Evolutionary conservation across 495 filamentous ascomycete species (phyloP), one percentile per base, ranked within the genome.

Genomic region (Penicillium bovifimosum): DNA sequence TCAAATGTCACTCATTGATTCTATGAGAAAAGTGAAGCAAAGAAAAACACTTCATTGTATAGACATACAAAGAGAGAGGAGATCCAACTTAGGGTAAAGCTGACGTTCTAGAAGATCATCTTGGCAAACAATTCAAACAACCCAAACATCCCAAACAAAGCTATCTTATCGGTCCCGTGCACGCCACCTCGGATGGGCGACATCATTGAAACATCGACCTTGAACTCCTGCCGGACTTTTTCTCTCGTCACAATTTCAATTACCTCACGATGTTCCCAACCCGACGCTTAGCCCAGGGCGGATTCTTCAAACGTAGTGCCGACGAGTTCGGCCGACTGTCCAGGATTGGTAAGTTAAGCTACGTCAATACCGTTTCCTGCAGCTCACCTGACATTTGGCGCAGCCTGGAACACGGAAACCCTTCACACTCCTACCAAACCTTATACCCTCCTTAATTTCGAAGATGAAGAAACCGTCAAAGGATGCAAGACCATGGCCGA

Each of bases 401-500:
- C 47, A 82, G 78, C 76, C 5, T 68, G 76, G 61, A 80, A 75
- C 53, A 64, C 66, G 28, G 79, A 82, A 59, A 68, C 61, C 42
- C 66, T 80, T 28, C 64, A 64, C 29, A 75, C 63, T 7, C 75
- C 75, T n/a, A 76, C 69, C 6, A 76, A 73, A 35, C 74, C 77
- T 0, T 75, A 74, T 47, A 46, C 55, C n/a, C 70, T 80, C 26
- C 65, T 79, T 29, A 64, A 79, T 46, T 79, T 97, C 73, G 78
- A 83, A 72, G 72, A 81, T 49, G 77, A 82, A 35, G 71, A 78
- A 9, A 77, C 80, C 10, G 62, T 90, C 29, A 65, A 77, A 14
- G 72, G 72, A 34, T 92, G 87, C 77, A 95, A 92, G 63, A 75
- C 85, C 47, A 90, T 97, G 82, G 86, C 81, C 64, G 93, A 98